phyloP scores from a whole-genome alignment of 1,139 yeast genomes.

The Taphrina confusa region DNA sequence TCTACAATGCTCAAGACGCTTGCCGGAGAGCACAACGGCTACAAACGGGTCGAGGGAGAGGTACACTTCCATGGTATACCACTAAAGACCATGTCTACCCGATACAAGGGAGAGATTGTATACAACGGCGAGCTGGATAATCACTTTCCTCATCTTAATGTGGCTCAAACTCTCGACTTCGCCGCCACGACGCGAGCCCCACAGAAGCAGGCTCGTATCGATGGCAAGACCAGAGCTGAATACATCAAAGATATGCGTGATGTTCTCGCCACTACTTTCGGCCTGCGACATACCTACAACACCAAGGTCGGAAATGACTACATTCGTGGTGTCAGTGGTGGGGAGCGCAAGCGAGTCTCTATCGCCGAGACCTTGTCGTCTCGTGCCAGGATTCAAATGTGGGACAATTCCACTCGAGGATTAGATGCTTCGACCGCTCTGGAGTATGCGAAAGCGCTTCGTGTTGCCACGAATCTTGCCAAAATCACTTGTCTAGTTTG shows the following conservation, averaged over 20 bases:
- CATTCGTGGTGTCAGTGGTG: conserved; percentile 79
- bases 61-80: conserved; percentile 55
- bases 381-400: conserved; percentile 60
- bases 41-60: conserved; percentile 58
- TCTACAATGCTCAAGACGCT: conserved; percentile 59
- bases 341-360: conserved; percentile 80
- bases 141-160: conserved; percentile 67
- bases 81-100: conserved; percentile 53
- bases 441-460: conserved; percentile 64
- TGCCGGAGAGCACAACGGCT: conserved; percentile 66
- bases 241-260: conserved; percentile 65
- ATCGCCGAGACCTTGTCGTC: conserved; percentile 69
- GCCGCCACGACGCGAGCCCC: conserved; percentile 71
- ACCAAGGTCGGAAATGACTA: conserved; percentile 71
- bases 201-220: conserved; percentile 54
- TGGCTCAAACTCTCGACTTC: conserved; percentile 66
- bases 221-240: conserved; percentile 58
- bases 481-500: conserved; percentile 59
- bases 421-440: conserved; percentile 73
- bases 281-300: conserved; percentile 64
- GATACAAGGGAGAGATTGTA: conserved; percentile 68
- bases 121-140: conserved; percentile 63
- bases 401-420: conserved; percentile 83
- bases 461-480: conserved; percentile 60
- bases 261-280: conserved; percentile 71